A percentile compares a stretch with the other conserved stretches of the same genome.
phyloP scores from a whole-genome alignment of 352 stramenopile genomes.

The Globisporangium nunn region DNA sequence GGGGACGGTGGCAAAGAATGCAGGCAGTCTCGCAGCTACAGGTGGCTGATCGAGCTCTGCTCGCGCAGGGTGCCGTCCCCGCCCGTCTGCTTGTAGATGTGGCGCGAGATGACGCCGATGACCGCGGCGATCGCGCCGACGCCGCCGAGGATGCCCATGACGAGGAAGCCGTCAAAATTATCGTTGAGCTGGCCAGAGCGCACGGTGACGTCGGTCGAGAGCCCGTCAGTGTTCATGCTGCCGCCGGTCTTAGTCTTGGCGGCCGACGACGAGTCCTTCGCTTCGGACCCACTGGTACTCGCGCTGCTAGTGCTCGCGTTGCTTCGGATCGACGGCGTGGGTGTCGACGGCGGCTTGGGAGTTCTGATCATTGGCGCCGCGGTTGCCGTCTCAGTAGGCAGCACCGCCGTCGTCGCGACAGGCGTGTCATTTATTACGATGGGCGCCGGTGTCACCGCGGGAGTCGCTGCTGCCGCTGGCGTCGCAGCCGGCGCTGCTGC shows the following conservation, averaged over 20 bases:
- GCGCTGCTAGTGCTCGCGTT: neutral
- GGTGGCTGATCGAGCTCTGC: constrained; percentile 6
- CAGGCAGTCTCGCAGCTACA: neutral
- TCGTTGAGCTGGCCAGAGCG: constrained; percentile 10
- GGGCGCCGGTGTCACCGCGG: neutral
- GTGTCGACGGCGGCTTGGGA: neutral
- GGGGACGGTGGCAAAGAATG: neutral
- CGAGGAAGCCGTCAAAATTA: constrained; percentile 31
- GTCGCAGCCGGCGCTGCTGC: neutral
- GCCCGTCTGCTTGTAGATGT: constrained; percentile 40
- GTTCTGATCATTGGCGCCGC: constrained; percentile 5
- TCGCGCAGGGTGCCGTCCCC: constrained; percentile 26
- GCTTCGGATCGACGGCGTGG: neutral
- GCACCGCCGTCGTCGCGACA: neutral
- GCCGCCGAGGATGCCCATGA: constrained; percentile 50
- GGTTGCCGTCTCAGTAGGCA: neutral
- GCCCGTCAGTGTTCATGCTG: constrained; percentile 2
- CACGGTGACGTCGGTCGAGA: constrained; percentile 8
- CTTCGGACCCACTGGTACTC: neutral
- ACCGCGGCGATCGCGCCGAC: constrained; percentile 45
- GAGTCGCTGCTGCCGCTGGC: neutral
- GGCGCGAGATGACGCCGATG: constrained; percentile 44
- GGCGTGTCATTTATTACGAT: no score
- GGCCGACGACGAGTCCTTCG: neutral
- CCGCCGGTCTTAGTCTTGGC: constrained; percentile 1